Conservation (phyloP, 179 eudicot species). For the Beta corolliflora region DNA sequence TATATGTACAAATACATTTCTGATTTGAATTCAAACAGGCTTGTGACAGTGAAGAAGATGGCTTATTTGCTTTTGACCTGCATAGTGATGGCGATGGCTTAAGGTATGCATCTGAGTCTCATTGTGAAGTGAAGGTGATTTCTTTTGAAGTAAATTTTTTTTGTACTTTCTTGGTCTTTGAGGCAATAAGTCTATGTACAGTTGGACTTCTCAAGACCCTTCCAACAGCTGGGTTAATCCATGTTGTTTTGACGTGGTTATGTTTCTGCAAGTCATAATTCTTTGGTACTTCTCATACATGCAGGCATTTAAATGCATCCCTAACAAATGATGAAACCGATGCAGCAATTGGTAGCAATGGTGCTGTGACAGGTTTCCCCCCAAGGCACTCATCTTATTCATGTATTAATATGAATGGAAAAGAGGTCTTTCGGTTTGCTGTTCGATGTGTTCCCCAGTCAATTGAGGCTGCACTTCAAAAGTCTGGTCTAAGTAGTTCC, state of each 20-base stretch:
- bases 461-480: constrained; percentile 69
- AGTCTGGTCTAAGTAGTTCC: constrained; percentile 71
- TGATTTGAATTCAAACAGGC: constrained; percentile 47
- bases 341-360: constrained; percentile 51
- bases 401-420: constrained; percentile 81
- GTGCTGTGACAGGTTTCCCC: constrained; percentile 56
- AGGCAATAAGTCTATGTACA: background rate
- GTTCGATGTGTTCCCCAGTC: constrained; percentile 82
- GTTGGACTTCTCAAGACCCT: background rate
- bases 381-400: constrained; percentile 63
- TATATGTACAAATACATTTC: constrained; percentile 5
- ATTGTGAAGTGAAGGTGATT: background rate
- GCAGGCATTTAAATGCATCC: constrained; percentile 78
- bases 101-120: constrained; percentile 47
- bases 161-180: background rate
- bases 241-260: background rate
- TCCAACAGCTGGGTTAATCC: background rate
- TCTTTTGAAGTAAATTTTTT: background rate
- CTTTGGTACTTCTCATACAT: background rate
- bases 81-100: constrained; percentile 91
- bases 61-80: constrained; percentile 77
- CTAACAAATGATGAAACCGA: constrained; percentile 48
- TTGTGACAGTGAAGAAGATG: constrained; percentile 77
- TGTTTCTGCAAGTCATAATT: background rate
- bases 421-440: constrained; percentile 92